phyloP scores from a whole-genome alignment of 257 asterid species.

The Solanum chmielewskii region DNA sequence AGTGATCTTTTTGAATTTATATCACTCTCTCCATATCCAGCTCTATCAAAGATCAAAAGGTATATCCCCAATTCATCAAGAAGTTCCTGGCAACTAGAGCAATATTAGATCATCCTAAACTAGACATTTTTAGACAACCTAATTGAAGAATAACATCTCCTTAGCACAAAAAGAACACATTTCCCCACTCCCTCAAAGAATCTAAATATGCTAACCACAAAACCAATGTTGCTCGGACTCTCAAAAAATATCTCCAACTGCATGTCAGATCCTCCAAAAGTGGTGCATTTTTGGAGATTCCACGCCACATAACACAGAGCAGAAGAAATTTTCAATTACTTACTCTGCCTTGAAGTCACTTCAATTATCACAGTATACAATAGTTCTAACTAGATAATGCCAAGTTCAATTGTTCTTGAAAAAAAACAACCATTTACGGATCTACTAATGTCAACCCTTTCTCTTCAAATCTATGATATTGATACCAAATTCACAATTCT shows the following conservation, averaged over 20 bases:
- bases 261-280: neutral
- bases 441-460: neutral
- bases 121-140: neutral
- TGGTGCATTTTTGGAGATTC: neutral
- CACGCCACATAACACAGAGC: neutral
- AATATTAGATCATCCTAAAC: conserved; percentile 14
- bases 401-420: neutral
- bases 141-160: neutral
- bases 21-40: conserved; percentile 96
- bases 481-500: neutral
- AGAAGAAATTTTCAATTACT: neutral
- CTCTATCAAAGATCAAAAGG: conserved; percentile 61
- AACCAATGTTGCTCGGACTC: neutral
- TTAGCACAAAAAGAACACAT: neutral
- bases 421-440: neutral
- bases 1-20: conserved; percentile 66
- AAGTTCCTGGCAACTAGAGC: conserved; percentile 42
- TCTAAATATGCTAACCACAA: neutral
- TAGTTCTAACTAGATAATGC: neutral
- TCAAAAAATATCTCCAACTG: neutral
- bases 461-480: neutral
- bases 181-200: neutral
- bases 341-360: neutral
- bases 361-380: neutral
- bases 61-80: conserved; percentile 56